Evolutionary conservation across 1,284 basidiomycete genomes (phyloP).

Genomic region (Trichosporon faecale): DNA sequence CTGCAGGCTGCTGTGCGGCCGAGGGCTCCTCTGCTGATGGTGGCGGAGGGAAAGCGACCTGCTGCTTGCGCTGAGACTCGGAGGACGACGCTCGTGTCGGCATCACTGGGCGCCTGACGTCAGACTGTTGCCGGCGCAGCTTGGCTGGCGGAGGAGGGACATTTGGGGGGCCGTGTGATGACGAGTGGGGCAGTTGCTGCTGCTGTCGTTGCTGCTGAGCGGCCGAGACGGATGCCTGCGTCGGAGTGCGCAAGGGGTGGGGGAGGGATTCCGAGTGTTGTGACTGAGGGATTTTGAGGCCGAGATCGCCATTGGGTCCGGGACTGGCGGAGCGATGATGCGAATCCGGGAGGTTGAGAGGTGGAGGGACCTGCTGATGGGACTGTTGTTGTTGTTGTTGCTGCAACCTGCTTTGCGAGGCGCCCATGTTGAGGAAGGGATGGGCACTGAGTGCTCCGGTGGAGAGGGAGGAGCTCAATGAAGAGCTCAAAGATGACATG

Average conservation of each 20-base stretch:
- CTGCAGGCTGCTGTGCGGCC: background rate
- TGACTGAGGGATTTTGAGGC: background rate
- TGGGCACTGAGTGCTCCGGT: conserved; percentile 7
- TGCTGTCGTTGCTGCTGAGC: background rate
- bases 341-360: background rate
- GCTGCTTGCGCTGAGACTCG: background rate
- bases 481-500: background rate
- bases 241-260: background rate
- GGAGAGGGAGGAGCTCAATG: background rate
- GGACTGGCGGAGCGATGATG: background rate
- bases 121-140: background rate
- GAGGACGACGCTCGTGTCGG: background rate
- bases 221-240: background rate
- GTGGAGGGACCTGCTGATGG: background rate
- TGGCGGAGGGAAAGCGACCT: background rate
- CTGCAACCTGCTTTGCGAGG: background rate
- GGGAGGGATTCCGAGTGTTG: background rate
- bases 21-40: background rate
- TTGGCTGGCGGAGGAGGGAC: background rate
- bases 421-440: conserved; percentile 1
- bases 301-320: background rate
- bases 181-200: background rate
- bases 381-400: background rate
- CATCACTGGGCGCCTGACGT: background rate
- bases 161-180: background rate